Percentiles rank a stretch among this genome's conserved stretches.
phyloP scores from a whole-genome alignment of 108 stramenopile genomes.

The Cyclotella cryptica region DNA sequence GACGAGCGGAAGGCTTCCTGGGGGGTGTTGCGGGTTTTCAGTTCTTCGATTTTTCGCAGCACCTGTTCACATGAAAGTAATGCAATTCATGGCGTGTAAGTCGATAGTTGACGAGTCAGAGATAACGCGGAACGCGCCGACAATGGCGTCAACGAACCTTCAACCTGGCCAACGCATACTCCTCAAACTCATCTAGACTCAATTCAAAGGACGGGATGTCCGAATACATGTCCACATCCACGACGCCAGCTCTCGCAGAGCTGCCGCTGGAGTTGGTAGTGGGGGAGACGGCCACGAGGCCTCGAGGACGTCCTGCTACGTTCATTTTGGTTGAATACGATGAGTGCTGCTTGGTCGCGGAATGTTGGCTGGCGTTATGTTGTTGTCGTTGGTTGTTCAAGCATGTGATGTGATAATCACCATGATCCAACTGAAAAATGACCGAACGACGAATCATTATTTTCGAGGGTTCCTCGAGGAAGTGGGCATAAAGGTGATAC shows the following conservation, averaged over 20 bases:
- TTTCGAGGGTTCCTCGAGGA: too few relatives aligned
- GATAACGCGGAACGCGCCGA: not conserved
- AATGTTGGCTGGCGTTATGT: not conserved
- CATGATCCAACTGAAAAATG: too few relatives aligned
- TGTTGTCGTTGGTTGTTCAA: too few relatives aligned
- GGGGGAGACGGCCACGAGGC: constrained; percentile 12
- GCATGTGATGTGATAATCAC: too few relatives aligned
- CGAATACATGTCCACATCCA: constrained; percentile 52
- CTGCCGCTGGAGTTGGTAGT: not conserved
- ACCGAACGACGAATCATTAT: too few relatives aligned
- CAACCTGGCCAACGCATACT: constrained; percentile 83
- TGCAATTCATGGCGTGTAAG: not conserved
- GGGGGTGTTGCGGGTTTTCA: constrained; percentile 75
- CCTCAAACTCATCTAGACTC: constrained; percentile 88
- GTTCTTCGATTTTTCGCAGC: constrained; percentile 92
- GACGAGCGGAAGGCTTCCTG: constrained; percentile 48
- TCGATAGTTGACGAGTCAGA: not conserved
- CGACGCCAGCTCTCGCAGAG: not conserved
- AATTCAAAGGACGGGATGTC: constrained; percentile 68
- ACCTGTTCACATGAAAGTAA: constrained; percentile 53
- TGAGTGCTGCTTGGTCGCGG: not conserved
- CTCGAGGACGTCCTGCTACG: constrained; percentile 9
- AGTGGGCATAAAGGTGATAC: too few relatives aligned
- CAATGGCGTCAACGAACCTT: constrained; percentile 62
- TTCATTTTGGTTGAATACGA: not conserved